Conservation (phyloP, 2,329 filamentous ascomycete species). For the Diaporthe sp. region DNA sequence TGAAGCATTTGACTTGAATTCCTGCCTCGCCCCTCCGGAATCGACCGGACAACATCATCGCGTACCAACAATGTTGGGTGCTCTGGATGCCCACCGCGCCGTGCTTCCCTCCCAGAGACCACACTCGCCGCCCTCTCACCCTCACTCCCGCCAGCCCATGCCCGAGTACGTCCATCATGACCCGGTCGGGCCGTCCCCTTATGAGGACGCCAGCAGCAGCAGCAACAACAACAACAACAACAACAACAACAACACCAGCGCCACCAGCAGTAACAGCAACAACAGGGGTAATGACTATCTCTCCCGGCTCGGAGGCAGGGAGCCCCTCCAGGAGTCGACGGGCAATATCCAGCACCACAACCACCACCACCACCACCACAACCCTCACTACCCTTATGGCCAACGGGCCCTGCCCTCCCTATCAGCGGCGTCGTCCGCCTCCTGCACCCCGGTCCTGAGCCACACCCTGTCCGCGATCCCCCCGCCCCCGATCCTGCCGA, state of each 20-base stretch:
- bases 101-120: constrained; percentile 62
- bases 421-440: constrained; percentile 21
- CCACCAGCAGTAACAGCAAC: not conserved
- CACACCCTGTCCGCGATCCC: constrained; percentile 41
- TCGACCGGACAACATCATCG: not conserved
- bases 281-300: constrained; percentile 8
- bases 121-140: constrained; percentile 48
- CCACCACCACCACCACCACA: constrained; percentile 47
- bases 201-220: constrained; percentile 7
- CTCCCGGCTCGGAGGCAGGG: constrained; percentile 40
- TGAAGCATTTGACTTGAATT: constrained; percentile 40
- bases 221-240: not conserved
- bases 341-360: constrained; percentile 60
- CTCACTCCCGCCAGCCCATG: constrained; percentile 39
- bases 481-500: constrained; percentile 58
- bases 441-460: constrained; percentile 33
- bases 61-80: constrained; percentile 45
- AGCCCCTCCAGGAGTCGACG: constrained; percentile 63
- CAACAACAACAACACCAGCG: not conserved
- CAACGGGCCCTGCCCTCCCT: constrained; percentile 31
- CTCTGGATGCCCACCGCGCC: constrained; percentile 55
- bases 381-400: constrained; percentile 39
- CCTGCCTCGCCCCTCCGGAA: constrained; percentile 35
- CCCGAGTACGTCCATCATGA: constrained; percentile 24
- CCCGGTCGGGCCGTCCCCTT: not conserved